Evolutionary conservation across 495 filamentous ascomycete genomes (phyloP), one percentile per base, ranked within the genome.

Genomic region (Penicillium parvum): DNA sequence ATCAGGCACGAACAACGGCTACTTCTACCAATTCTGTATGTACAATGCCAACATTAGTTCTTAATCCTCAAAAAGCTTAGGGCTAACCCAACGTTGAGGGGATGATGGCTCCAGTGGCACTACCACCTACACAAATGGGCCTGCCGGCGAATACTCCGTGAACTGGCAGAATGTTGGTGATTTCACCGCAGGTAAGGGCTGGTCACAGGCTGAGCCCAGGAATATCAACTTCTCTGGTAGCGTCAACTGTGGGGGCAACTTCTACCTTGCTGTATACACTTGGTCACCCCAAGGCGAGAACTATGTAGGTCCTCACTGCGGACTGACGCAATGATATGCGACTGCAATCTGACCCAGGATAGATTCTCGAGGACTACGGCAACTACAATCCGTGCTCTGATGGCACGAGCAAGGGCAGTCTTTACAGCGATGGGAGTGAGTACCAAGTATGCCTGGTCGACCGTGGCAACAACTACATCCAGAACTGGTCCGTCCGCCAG

Each of bases 211-310:
- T 58, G 54, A 18, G 34, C 65, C 33, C 68, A 81, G 77, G 12
- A 44, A 61, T 18, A 76, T 83, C 47, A 74, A 57, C 37, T 84
- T 76, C 63, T 63, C 54, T 9, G 79, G 76, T 26, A 61, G 55
- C 20, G 83, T 79, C 66, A 68, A 58, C 15, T 72, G 78, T 37
- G 71, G 68, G 11, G 79, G 80, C 11, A 81, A 81, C 15, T 66
- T 69, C 26, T 83, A 83, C 53, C 72, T 84, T 7, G 40, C 78
- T 32, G 61, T 85, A 48, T 82, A 84, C 55, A 79, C 79, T 38
- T 84, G 78, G 81, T 82, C 78, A 59, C 81, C 81, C 0, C 66
- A 83, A 3, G 68, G 82, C 42, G 81, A 85, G 47, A 83, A 82
- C 64, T 83, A 83, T 63, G n/a, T n/a, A n/a, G n/a, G n/a, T n/a